Conservation (phyloP, 2,329 filamentous ascomycete genomes). For the Diaporthe australafricana region DNA sequence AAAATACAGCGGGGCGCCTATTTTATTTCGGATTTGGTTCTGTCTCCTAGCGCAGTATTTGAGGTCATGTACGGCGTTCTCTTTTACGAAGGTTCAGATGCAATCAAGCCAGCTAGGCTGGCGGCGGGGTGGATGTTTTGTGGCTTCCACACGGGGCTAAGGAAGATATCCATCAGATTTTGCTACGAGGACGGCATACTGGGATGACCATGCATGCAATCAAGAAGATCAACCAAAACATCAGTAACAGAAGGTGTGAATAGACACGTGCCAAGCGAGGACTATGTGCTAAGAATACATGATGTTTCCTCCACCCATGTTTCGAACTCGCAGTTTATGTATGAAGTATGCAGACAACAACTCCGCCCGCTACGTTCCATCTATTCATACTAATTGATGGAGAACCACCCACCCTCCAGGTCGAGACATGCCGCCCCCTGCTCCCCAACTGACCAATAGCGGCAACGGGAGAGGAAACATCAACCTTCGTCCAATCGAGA, state of each 20-base stretch:
- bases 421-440: background rate
- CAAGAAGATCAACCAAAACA: too few relatives aligned
- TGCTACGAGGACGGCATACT: background rate
- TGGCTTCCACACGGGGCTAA: background rate
- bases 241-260: background rate
- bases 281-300: conserved; percentile 20
- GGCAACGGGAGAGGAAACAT: background rate
- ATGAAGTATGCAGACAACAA: background rate
- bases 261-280: background rate
- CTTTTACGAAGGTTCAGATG: background rate
- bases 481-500: background rate
- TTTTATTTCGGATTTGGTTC: background rate
- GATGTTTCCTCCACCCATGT: conserved; percentile 1
- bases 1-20: background rate
- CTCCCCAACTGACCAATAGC: background rate
- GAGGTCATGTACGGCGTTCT: conserved; percentile 14
- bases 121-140: background rate
- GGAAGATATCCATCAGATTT: background rate
- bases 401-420: background rate
- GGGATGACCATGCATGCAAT: background rate
- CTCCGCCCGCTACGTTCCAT: background rate
- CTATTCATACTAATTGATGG: background rate
- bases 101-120: background rate
- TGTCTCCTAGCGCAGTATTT: conserved; percentile 9
- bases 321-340: background rate